phyloP scores from a whole-genome alignment of 345 rosid species.

The Tarenaya hassleriana region DNA sequence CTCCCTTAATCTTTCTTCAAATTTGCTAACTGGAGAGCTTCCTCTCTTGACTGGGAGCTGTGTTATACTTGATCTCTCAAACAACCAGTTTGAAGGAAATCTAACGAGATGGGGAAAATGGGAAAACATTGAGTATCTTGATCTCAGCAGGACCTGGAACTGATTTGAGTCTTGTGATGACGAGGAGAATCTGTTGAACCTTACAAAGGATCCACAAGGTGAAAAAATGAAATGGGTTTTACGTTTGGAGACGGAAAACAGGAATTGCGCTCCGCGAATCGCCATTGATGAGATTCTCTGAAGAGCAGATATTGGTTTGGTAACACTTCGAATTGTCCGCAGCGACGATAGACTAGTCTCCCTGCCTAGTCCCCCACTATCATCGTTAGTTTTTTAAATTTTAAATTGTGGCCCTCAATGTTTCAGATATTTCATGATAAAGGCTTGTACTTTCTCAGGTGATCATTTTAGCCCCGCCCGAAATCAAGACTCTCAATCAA shows the following conservation, averaged over 20 bases:
- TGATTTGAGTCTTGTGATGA: slow-evolving; percentile 22
- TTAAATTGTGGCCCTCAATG: slow-evolving; percentile 10
- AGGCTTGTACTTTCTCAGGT: slow-evolving; percentile 38
- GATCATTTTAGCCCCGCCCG: slow-evolving; percentile 21
- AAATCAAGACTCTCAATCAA: too few species aligned
- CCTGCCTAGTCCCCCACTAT: not conserved
- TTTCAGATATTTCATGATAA: not conserved
- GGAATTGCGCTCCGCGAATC: slow-evolving; percentile 21
- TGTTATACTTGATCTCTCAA: slow-evolving; percentile 75
- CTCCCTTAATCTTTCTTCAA: slow-evolving; percentile 72
- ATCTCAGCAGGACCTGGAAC: slow-evolving; percentile 69
- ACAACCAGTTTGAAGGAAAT: slow-evolving; percentile 77
- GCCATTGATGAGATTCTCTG: slow-evolving; percentile 14
- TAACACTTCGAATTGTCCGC: not conserved
- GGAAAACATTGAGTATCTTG: slow-evolving; percentile 78
- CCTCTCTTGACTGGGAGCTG: slow-evolving; percentile 84
- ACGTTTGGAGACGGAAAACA: slow-evolving; percentile 9
- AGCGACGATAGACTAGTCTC: too few species aligned
- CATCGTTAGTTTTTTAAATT: not conserved
- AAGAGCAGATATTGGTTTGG: not conserved
- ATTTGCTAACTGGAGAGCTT: slow-evolving; percentile 72
- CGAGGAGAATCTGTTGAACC: slow-evolving; percentile 15
- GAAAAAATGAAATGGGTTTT: slow-evolving; percentile 6
- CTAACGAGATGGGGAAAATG: slow-evolving; percentile 65
- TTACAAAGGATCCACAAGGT: not conserved